Conservation (phyloP, 768 basidiomycete species). For the Serendipita vermifera region DNA sequence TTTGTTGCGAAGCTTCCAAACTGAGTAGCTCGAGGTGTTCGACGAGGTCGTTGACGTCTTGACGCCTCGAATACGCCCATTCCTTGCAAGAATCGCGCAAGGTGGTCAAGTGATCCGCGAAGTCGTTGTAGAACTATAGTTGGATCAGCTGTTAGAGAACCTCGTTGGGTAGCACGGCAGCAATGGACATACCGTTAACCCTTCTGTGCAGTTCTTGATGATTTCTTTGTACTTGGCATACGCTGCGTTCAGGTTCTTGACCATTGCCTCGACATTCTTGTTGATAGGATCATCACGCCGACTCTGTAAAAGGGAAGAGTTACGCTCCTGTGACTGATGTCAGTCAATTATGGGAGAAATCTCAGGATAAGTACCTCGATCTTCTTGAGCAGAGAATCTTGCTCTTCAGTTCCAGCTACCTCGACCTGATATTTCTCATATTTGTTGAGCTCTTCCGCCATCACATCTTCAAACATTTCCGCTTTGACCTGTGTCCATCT, state of each 20-base stretch:
- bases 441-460: slow-evolving; percentile 66
- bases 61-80: slow-evolving; percentile 59
- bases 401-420: slow-evolving; percentile 44
- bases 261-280: slow-evolving; percentile 65
- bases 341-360: background rate
- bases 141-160: background rate
- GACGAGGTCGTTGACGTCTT: slow-evolving; percentile 43
- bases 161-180: background rate
- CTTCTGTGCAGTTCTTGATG: slow-evolving; percentile 72
- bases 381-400: slow-evolving; percentile 45
- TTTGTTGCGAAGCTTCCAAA: background rate
- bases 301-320: slow-evolving; percentile 60
- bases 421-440: slow-evolving; percentile 52
- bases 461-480: slow-evolving; percentile 76
- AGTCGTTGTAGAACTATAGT: slow-evolving; percentile 76
- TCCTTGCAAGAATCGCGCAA: slow-evolving; percentile 64
- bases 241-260: slow-evolving; percentile 73
- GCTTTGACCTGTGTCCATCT: slow-evolving; percentile 59
- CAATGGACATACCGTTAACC: slow-evolving; percentile 47
- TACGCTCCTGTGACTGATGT: slow-evolving; percentile 43
- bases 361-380: slow-evolving; percentile 42
- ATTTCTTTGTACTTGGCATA: slow-evolving; percentile 85
- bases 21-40: slow-evolving; percentile 3
- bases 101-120: slow-evolving; percentile 53
- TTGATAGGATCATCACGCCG: slow-evolving; percentile 64